Percentiles rank a stretch among this genome's conserved stretches.
Conservation (phyloP, 2,329 filamentous ascomycete genomes). For the Trichoderma endophyticum region DNA sequence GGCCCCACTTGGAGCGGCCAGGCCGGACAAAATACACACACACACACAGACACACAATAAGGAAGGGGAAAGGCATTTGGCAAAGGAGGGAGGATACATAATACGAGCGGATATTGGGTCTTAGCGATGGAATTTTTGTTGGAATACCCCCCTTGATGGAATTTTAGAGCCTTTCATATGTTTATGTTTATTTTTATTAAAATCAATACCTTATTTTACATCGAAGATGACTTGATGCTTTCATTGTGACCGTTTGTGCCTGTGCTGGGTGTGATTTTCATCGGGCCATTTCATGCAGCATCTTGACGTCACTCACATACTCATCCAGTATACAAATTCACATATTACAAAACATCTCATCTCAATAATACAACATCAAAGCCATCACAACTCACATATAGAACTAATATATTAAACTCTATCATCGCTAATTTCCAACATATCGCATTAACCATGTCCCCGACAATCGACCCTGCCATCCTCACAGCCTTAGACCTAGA, state of each 20-base stretch:
- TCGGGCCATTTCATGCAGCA: not conserved
- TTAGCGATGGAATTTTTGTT: not conserved
- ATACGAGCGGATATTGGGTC: not conserved
- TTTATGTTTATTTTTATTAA: not conserved
- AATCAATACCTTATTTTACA: not conserved
- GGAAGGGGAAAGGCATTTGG: not conserved
- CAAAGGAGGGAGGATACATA: not conserved
- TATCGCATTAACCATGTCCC: slow-evolving; percentile 33
- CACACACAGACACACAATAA: not conserved
- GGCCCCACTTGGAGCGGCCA: slow-evolving; percentile 6
- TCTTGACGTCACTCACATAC: slow-evolving; percentile 1
- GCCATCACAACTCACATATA: not conserved
- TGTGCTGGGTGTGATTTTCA: not conserved
- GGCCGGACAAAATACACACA: not conserved
- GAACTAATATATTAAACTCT: not conserved
- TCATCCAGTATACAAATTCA: not conserved
- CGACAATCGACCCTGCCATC: slow-evolving; percentile 60
- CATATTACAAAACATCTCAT: not conserved
- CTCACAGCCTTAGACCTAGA: slow-evolving; percentile 59
- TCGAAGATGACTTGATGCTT: not conserved
- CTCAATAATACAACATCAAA: not conserved
- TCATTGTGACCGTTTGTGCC: not conserved
- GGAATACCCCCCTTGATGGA: slow-evolving; percentile 1
- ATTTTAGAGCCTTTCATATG: not conserved
- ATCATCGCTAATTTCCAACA: not conserved